phyloP scores from a whole-genome alignment of 1,139 yeast genomes.

The Lodderomyces jiufengensis region DNA sequence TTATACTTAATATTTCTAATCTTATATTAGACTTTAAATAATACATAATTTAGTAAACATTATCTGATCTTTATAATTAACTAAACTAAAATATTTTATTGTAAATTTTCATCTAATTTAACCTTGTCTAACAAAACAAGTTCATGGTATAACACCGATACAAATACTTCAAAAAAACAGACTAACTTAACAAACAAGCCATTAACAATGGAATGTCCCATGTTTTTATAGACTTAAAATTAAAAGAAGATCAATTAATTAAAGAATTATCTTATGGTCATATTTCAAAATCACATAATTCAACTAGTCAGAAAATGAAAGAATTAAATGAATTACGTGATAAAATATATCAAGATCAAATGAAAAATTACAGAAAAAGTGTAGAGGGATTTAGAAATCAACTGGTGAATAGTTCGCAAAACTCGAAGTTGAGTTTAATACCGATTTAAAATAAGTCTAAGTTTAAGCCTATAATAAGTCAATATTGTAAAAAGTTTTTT shows the following conservation, averaged over 20 bases:
- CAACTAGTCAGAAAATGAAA: background rate
- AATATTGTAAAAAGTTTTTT: no score
- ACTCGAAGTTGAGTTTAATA: no score
- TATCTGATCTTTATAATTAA: no score
- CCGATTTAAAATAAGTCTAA: no score
- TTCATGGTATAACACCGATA: no score
- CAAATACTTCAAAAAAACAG: no score
- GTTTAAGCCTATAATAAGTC: no score
- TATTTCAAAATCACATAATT: background rate
- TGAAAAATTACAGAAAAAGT: background rate
- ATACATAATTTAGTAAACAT: no score
- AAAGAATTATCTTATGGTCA: constrained; percentile 3
- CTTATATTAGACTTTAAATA: no score
- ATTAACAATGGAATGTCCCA: constrained; percentile 2
- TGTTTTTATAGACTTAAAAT: background rate
- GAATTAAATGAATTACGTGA: constrained; percentile 1
- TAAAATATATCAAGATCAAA: background rate
- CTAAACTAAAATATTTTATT: no score
- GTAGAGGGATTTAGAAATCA: background rate
- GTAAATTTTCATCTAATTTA: background rate
- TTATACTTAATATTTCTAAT: no score
- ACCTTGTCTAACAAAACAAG: constrained; percentile 2
- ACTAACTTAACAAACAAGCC: background rate
- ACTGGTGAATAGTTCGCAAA: no score
- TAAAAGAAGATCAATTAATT: constrained; percentile 2